Conservation (phyloP, 441 rosid genomes). For the Adansonia gregorii region DNA sequence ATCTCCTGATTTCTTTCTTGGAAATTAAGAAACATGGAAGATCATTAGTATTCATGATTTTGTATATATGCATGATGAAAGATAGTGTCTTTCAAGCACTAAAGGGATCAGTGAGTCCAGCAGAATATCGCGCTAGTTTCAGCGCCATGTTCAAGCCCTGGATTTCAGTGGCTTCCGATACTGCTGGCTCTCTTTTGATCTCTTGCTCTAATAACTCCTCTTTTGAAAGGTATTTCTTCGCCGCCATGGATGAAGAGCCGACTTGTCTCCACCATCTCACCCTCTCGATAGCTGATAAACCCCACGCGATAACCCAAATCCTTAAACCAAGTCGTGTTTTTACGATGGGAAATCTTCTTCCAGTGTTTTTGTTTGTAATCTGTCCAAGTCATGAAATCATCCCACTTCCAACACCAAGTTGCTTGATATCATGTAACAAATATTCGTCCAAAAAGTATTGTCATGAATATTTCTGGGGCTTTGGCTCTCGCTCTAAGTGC, state of each 20-base stretch:
- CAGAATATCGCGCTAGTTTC: neutral
- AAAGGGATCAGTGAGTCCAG: neutral
- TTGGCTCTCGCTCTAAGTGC: neutral
- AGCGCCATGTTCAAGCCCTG: neutral
- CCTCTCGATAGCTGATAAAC: neutral
- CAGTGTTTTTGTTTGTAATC: neutral
- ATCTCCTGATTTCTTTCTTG: no score
- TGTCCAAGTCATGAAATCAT: neutral
- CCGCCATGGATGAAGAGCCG: neutral
- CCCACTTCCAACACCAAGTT: neutral
- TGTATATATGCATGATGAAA: no score
- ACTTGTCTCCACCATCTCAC: neutral
- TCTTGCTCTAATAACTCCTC: neutral
- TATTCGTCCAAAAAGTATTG: neutral
- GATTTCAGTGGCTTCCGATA: no score
- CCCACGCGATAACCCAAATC: neutral
- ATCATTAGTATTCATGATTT: no score
- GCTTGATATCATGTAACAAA: neutral
- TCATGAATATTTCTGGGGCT: neutral
- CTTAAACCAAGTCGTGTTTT: neutral
- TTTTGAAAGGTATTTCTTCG: no score
- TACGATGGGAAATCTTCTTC: neutral
- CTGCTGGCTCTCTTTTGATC: neutral
- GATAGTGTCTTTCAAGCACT: no score
- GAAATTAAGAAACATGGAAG: no score